Percentiles rank a stretch among this genome's conserved stretches.
Evolutionary conservation across 1,284 basidiomycete species (phyloP).

Genomic region (Boletus mariae): DNA sequence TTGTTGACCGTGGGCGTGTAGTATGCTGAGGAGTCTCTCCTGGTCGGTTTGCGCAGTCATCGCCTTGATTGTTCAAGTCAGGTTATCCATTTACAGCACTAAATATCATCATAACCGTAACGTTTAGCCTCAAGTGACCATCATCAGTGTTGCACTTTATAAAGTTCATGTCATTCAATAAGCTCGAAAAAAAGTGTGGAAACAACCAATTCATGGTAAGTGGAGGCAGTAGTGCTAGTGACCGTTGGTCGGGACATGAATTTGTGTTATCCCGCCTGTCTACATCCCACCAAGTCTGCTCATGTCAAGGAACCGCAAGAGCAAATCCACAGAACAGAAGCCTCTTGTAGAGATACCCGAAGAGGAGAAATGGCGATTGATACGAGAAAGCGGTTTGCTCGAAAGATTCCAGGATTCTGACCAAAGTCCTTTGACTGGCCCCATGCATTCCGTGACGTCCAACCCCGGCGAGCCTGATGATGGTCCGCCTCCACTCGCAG

Average conservation of each 20-base stretch:
- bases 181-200: no score
- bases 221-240: no score
- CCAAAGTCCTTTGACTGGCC: background rate
- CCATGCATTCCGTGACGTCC: background rate
- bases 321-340: constrained; percentile 14
- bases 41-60: constrained; percentile 27
- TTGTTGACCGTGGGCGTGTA: constrained; percentile 63
- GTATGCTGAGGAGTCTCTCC: constrained; percentile 45
- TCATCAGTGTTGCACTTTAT: background rate
- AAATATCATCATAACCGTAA: no score
- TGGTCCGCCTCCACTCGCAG: constrained; percentile 46
- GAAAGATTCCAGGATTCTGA: constrained; percentile 35
- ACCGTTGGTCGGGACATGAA: background rate
- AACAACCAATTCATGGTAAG: background rate
- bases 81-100: no score
- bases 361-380: constrained; percentile 73
- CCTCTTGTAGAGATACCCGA: constrained; percentile 53
- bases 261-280: background rate
- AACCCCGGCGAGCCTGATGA: constrained; percentile 19
- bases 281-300: background rate
- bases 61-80: background rate
- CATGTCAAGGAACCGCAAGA: constrained; percentile 42
- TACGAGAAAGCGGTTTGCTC: constrained; percentile 65
- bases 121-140: background rate
- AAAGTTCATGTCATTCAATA: background rate